These are phyloP conservation scores for Starmerella vitae DNA, from an alignment of 805 yeast species.

Conservation along the genomic window DNA sequence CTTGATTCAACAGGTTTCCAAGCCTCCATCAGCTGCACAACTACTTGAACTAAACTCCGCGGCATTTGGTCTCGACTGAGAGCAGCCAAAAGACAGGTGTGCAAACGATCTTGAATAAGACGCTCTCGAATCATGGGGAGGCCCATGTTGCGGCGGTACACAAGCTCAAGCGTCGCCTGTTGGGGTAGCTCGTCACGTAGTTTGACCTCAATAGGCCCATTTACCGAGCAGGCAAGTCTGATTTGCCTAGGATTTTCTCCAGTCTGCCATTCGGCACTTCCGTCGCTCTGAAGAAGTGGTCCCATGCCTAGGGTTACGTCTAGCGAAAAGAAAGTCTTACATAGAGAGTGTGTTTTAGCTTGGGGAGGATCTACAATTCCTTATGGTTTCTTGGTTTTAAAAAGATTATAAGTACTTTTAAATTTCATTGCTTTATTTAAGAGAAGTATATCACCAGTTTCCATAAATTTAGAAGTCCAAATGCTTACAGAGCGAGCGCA, in stretches of 20 bases:
- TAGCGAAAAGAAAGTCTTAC: no score
- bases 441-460: no score
- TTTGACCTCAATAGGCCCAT: conserved; percentile 85
- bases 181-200: conserved; percentile 75
- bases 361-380: no score
- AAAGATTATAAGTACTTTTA: no score
- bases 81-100: conserved; percentile 45
- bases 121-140: conserved; percentile 61
- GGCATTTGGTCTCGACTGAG: conserved; percentile 59
- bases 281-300: conserved; percentile 54
- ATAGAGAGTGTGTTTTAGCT: no score
- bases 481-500: no score
- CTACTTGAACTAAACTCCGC: conserved; percentile 59
- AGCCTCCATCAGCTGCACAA: conserved; percentile 47
- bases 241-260: conserved; percentile 26
- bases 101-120: conserved; percentile 55
- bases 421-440: no score
- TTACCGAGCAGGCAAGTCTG: conserved; percentile 46
- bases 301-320: no score
- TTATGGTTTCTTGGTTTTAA: no score
- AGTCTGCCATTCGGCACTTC: conserved; percentile 48
- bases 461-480: no score
- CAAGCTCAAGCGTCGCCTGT: conserved; percentile 60
- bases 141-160: conserved; percentile 67
- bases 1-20: conserved; percentile 23